phyloP scores from a whole-genome alignment of 768 basidiomycete genomes.

The Cystobasidium onofrii region DNA sequence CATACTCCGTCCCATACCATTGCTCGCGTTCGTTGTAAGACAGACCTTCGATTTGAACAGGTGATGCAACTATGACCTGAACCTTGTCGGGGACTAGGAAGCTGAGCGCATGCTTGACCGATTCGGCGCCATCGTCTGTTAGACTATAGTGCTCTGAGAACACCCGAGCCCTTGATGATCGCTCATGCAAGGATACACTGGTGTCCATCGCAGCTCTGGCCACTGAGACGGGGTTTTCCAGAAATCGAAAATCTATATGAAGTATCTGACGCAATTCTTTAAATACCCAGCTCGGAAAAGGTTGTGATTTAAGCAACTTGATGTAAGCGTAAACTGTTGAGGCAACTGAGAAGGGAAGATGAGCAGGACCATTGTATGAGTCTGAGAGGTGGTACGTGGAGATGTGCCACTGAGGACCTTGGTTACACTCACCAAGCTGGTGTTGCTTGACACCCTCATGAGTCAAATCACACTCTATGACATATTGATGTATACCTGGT shows the following conservation, averaged over 20 bases:
- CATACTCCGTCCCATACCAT: constrained; percentile 81
- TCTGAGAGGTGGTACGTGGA: too few species aligned
- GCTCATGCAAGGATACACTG: background rate
- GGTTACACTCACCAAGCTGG: background rate
- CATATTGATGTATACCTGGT: constrained; percentile 47
- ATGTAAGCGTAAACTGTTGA: constrained; percentile 69
- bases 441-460: constrained; percentile 59
- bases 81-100: background rate
- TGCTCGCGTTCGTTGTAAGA: constrained; percentile 56
- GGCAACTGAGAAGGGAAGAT: constrained; percentile 50
- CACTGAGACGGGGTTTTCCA: constrained; percentile 54
- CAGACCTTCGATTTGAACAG: background rate
- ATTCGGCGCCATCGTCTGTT: background rate
- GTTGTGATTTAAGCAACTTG: constrained; percentile 45
- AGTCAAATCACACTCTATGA: constrained; percentile 66
- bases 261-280: constrained; percentile 65
- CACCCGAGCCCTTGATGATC: background rate
- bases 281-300: constrained; percentile 54
- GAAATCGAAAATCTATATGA: constrained; percentile 47
- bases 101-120: background rate
- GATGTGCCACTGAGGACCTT: too few species aligned
- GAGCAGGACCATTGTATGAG: too few species aligned
- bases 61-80: background rate
- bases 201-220: constrained; percentile 76
- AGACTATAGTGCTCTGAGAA: background rate